Base-by-base conservation (phyloP, 2,329 filamentous ascomycete genomes). In the Colletotrichum sublineola region DNA sequence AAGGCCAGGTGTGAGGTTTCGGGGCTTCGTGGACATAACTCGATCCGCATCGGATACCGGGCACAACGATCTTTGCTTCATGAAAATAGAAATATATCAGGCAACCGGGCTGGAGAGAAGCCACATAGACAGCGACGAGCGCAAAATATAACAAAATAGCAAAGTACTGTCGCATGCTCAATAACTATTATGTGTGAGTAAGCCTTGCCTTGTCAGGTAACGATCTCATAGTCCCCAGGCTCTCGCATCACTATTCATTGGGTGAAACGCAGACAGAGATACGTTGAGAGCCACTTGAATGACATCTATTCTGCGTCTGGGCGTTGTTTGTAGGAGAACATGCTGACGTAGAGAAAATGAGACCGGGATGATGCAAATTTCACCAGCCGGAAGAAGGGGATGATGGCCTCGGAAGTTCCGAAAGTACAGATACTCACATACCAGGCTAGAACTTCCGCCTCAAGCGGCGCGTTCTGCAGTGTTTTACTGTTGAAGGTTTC, bases 231-330 rank as follows among this genome's bases (percentile, higher is more conserved):
- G n/a, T 8, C 58, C 5, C 6, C 33, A 42, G 14, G 58, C 29
- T 29, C 36, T 52, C 12, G 8, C 14, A 3, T 20, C 20, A 4
- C 53, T 40, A 46, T 53, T 46, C 44, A 60, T 58, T 40, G 18
- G 31, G n/a, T 38, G 69, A 5, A 69, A 60, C 9, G 11, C 44
- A 12, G n/a, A 12, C 44, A 53, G 29, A 2, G n/a, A 7, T 11
- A 24, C 12, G 6, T 63, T 31, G 9, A 52, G 6, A 7, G 40
- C 33, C 7, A 36, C 15, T 15, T 14, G 42, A 42, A 69, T 63
- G 11, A 11, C 18, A 8, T 68, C 57, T 7, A 58, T 8, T n/a
- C 24, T 68, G 50, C 5, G 63, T 33, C 15, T 67, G 62, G 44
- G 31, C 12, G 44, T 11, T 11, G 6, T 48, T 48, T 24, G 24